A percentile compares a stretch with the other conserved stretches of the same genome.
These are phyloP conservation scores for Botrytis elliptica DNA, from an alignment of 2,329 filamentous ascomycete genomes.

Conservation along the genomic window DNA sequence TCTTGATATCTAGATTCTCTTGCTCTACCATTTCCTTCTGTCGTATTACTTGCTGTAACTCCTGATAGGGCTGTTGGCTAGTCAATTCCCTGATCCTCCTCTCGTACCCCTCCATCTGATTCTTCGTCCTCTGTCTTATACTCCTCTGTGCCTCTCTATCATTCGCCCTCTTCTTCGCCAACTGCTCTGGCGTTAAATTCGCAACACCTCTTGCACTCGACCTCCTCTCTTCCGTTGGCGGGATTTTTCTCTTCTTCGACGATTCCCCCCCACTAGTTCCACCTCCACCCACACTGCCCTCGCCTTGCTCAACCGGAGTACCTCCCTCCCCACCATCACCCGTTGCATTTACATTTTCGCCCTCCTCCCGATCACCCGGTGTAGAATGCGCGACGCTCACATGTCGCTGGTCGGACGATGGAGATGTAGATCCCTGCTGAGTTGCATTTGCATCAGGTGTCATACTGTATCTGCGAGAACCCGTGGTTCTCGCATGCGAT, in stretches of 20 bases:
- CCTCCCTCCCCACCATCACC: neutral
- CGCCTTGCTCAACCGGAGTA: neutral
- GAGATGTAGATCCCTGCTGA: slow-evolving; percentile 11
- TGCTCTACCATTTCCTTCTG: slow-evolving; percentile 75
- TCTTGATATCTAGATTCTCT: slow-evolving; percentile 77
- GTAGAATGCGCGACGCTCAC: neutral
- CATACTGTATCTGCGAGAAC: slow-evolving; percentile 30
- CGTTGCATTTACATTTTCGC: neutral
- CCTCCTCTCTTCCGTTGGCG: neutral
- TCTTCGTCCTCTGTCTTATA: slow-evolving; percentile 82
- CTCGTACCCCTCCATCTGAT: slow-evolving; percentile 80
- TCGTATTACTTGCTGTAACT: slow-evolving; percentile 71
- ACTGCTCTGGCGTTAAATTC: slow-evolving; percentile 82
- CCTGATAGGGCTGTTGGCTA: slow-evolving; percentile 77
- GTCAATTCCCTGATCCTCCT: slow-evolving; percentile 70
- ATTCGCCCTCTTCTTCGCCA: slow-evolving; percentile 87
- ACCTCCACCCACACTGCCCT: slow-evolving; percentile 2
- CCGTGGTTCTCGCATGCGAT: slow-evolving; percentile 27
- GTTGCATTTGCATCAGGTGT: slow-evolving; percentile 22
- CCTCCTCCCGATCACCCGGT: neutral
- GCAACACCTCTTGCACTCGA: slow-evolving; percentile 74
- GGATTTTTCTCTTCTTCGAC: slow-evolving; percentile 6
- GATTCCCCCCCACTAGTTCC: slow-evolving; percentile 2
- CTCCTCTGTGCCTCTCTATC: slow-evolving; percentile 87
- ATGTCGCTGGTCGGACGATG: neutral